A percentile compares a stretch with the other conserved stretches of the same genome.
Conservation (phyloP, 352 stramenopile species). For the Pythium insidiosum region DNA sequence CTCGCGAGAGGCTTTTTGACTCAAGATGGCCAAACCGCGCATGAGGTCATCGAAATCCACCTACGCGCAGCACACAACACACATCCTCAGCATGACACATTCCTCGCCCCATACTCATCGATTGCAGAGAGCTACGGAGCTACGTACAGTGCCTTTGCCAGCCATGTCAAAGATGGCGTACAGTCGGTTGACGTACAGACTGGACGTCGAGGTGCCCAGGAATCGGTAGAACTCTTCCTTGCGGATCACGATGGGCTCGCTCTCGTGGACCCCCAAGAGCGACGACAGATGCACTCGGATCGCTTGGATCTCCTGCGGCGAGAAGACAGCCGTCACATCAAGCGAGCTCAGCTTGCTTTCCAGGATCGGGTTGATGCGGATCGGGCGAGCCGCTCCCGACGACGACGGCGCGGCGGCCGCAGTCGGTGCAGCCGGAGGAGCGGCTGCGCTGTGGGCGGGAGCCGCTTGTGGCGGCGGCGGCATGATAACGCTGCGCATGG, state of each 20-base stretch:
- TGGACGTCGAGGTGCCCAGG: constrained; percentile 56
- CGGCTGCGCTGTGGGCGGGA: constrained; percentile 7
- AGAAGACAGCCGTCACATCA: constrained; percentile 70
- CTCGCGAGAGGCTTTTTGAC: constrained; percentile 78
- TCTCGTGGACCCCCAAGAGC: constrained; percentile 58
- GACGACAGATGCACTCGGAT: constrained; percentile 70
- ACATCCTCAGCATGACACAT: too few species aligned
- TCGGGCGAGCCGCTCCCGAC: too few species aligned
- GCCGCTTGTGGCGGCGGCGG: constrained; percentile 4
- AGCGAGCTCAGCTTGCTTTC: constrained; percentile 66
- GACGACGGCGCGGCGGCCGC: constrained; percentile 13
- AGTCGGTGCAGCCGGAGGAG: neutral
- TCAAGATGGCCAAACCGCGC: constrained; percentile 72
- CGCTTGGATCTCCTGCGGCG: constrained; percentile 63
- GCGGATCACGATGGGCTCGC: constrained; percentile 66
- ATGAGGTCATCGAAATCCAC: constrained; percentile 81
- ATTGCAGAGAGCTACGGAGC: too few species aligned
- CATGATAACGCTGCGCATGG: neutral
- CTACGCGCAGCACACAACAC: too few species aligned
- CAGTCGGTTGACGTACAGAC: constrained; percentile 78
- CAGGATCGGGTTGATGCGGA: constrained; percentile 27
- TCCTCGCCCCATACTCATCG: too few species aligned
- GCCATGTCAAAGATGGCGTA: constrained; percentile 84
- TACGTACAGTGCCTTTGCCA: constrained; percentile 56
- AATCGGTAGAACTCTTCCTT: constrained; percentile 86